Conservation (phyloP, 805 yeast species). For the Kluyveromyces nonfermentans region DNA sequence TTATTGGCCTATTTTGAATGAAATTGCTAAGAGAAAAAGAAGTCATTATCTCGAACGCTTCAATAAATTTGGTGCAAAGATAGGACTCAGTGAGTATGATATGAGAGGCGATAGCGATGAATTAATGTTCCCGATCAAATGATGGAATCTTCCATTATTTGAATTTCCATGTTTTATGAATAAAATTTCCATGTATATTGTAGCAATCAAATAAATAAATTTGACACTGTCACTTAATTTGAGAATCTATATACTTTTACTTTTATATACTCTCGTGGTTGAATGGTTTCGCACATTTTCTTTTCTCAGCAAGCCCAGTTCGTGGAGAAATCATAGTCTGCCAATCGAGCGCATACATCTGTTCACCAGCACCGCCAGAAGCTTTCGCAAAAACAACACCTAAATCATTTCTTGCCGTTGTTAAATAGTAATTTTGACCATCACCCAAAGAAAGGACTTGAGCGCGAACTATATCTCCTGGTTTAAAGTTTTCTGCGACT, state of each 20-base stretch:
- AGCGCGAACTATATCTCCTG: conserved; percentile 90
- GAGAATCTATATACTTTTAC: not conserved
- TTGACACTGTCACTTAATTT: not conserved
- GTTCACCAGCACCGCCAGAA: conserved; percentile 54
- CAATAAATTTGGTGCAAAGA: conserved; percentile 53
- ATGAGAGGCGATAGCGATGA: conserved; percentile 43
- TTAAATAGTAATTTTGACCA: conserved; percentile 80
- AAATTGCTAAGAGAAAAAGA: conserved; percentile 51
- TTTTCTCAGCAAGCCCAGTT: conserved; percentile 63
- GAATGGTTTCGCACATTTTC: conserved; percentile 92
- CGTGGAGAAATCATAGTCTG: conserved; percentile 78
- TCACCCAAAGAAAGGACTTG: conserved; percentile 79
- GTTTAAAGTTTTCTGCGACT: conserved; percentile 68
- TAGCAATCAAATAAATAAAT: no score
- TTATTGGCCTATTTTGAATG: conserved; percentile 68
- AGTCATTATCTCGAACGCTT: conserved; percentile 60
- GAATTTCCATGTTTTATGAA: not conserved
- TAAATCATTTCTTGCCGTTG: conserved; percentile 82
- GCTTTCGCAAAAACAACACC: conserved; percentile 89
- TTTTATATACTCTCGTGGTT: conserved; percentile 11
- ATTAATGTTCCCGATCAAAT: conserved; percentile 19
- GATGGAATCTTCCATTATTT: not conserved
- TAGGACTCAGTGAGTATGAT: conserved; percentile 80
- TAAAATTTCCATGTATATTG: not conserved
- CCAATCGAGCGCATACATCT: conserved; percentile 91